These are phyloP conservation scores for Peniophora sp. DNA, from an alignment of 1,284 basidiomycete genomes.

Conservation along the genomic window DNA sequence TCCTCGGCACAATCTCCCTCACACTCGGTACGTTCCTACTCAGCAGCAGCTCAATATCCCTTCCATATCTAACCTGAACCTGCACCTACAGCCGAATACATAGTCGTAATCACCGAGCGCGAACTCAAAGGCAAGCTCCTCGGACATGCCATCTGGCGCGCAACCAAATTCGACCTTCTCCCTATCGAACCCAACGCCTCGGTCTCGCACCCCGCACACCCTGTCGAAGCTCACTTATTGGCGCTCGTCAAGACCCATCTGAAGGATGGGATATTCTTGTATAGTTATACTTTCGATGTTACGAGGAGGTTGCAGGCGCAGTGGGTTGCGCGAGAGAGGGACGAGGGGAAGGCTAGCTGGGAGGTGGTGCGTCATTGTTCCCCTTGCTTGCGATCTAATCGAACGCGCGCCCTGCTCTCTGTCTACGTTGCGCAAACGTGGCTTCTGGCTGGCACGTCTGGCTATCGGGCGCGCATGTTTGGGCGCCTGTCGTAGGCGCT, in stretches of 20 bases:
- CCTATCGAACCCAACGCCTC: conserved; percentile 72
- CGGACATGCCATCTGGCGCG: conserved; percentile 82
- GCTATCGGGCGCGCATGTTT: too few relatives aligned
- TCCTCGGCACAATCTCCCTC: conserved; percentile 80
- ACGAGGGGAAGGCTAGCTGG: conserved; percentile 57
- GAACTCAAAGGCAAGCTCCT: conserved; percentile 76
- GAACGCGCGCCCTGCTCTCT: not conserved
- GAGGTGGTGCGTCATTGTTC: conserved; percentile 45
- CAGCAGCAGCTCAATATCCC: conserved; percentile 1
- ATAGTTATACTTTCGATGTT: conserved; percentile 89
- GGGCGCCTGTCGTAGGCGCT: too few relatives aligned
- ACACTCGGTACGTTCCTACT: conserved; percentile 64
- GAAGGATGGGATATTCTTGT: conserved; percentile 75
- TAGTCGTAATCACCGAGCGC: conserved; percentile 84
- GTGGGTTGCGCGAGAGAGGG: conserved; percentile 45
- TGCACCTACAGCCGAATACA: conserved; percentile 72
- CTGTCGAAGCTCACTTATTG: conserved; percentile 84
- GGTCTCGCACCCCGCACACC: conserved; percentile 62
- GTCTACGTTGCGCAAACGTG: too few relatives aligned
- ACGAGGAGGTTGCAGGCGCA: conserved; percentile 87
- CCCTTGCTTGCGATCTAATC: not conserved
- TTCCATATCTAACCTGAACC: not conserved
- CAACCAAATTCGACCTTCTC: conserved; percentile 88
- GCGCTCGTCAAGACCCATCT: conserved; percentile 85
- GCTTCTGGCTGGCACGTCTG: too few relatives aligned